Conservation (phyloP, 768 basidiomycete genomes). For the Hygrocybe coccinea region DNA sequence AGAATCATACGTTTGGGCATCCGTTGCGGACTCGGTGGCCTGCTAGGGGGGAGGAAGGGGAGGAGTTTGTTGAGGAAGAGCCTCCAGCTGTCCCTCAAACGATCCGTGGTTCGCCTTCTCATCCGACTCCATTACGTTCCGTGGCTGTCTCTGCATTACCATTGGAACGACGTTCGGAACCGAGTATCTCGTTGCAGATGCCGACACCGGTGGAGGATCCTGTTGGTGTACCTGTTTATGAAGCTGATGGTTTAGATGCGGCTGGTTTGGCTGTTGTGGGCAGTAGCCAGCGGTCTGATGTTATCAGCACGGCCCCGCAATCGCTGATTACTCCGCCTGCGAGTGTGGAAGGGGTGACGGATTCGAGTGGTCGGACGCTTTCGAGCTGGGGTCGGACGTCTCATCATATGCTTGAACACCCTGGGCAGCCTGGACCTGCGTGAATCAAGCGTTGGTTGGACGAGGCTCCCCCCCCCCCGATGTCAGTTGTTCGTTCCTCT, state of each 20-base stretch:
- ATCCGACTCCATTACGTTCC: constrained; percentile 6
- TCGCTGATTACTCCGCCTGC: constrained; percentile 67
- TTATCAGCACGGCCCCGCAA: constrained; percentile 60
- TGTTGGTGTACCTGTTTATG: constrained; percentile 21
- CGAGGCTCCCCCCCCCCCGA: too few relatives aligned
- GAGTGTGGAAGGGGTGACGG: constrained; percentile 55
- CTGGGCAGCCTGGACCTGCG: constrained; percentile 13
- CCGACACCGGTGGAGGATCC: constrained; percentile 4
- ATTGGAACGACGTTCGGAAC: constrained; percentile 9
- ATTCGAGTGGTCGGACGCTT: constrained; percentile 43
- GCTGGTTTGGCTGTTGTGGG: constrained; percentile 16
- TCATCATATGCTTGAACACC: constrained; percentile 39
- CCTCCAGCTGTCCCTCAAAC: neutral
- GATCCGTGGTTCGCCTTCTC: neutral
- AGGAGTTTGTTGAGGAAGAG: neutral
- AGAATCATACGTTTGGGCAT: constrained; percentile 75
- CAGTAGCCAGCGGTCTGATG: constrained; percentile 45
- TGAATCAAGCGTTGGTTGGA: too few relatives aligned
- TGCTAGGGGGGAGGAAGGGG: neutral
- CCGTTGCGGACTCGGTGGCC: constrained; percentile 19
- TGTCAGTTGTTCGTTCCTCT: too few relatives aligned
- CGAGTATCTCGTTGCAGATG: constrained; percentile 13
- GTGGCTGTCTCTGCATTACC: constrained; percentile 10
- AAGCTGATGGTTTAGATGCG: constrained; percentile 11
- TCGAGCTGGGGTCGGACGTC: constrained; percentile 46